phyloP scores from a whole-genome alignment of 139 green algal species.

The Medakamo hakoo region DNA sequence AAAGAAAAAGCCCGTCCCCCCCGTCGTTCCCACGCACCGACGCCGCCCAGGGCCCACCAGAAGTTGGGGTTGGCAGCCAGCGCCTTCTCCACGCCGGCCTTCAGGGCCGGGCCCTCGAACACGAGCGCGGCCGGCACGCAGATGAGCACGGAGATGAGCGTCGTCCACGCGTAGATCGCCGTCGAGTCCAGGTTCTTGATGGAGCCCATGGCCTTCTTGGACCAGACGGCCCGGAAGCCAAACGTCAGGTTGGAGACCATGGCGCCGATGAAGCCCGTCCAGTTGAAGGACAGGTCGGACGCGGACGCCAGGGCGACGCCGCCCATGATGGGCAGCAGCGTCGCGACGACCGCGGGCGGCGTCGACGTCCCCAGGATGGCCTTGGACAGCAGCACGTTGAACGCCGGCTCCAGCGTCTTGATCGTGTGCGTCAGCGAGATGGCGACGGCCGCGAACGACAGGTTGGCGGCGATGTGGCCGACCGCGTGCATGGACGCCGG shows the following conservation, averaged over 20 bases:
- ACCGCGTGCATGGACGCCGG: conserved; percentile 91
- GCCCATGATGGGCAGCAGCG: conserved; percentile 89
- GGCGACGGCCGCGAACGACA: conserved; percentile 94
- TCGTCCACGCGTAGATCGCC: conserved; percentile 94
- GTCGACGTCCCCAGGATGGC: conserved; percentile 69
- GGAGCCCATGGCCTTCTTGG: conserved; percentile 73
- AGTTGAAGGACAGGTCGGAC: conserved; percentile 93
- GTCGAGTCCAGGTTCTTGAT: conserved; percentile 70
- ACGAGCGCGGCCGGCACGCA: conserved; percentile 69
- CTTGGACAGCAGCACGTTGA: conserved; percentile 74
- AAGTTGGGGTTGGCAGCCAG: conserved; percentile 44
- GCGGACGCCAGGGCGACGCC: conserved; percentile 74
- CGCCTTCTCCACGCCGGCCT: conserved; percentile 10
- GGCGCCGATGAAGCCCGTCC: conserved; percentile 79
- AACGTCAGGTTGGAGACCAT: conserved; percentile 93
- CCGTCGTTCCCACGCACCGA: too few relatives aligned
- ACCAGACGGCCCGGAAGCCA: conserved; percentile 77
- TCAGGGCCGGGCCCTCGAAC: conserved; percentile 42
- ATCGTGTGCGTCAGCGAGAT: conserved; percentile 98
- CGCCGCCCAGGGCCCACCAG: conserved; percentile 58
- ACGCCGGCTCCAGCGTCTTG: conserved; percentile 95
- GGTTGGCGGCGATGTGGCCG: conserved; percentile 91
- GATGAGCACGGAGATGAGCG: conserved; percentile 83
- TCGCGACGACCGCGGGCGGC: conserved; percentile 64
- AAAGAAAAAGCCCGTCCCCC: too few relatives aligned